These are phyloP conservation scores for Quercus parvula DNA, from an alignment of 306 rosid species.

Conservation along the genomic window DNA sequence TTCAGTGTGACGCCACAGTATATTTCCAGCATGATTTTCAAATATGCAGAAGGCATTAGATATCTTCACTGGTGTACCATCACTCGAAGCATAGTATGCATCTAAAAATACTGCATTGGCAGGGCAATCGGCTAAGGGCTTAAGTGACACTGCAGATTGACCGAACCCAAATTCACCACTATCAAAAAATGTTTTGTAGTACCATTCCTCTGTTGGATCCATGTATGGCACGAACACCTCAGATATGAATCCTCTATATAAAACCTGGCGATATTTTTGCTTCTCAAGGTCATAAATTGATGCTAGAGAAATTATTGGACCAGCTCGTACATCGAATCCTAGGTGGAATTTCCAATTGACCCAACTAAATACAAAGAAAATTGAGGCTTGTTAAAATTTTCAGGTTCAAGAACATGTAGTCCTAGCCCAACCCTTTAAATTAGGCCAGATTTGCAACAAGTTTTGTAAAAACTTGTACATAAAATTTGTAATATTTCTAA, in stretches of 20 bases:
- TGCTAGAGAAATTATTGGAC: constrained; percentile 51
- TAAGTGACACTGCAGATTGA: constrained; percentile 36
- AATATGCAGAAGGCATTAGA: constrained; percentile 55
- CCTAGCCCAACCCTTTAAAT: background rate
- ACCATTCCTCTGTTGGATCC: constrained; percentile 61
- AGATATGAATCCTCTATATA: constrained; percentile 55
- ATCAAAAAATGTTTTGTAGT: constrained; percentile 46
- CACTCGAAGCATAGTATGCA: constrained; percentile 30
- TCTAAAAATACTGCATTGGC: constrained; percentile 51
- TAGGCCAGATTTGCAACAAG: background rate
- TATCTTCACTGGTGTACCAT: constrained; percentile 44
- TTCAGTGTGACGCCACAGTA: constrained; percentile 80
- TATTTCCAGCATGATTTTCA: constrained; percentile 46
- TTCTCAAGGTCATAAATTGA: constrained; percentile 50
- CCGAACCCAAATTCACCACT: constrained; percentile 56
- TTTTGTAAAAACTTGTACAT: too few relatives aligned
- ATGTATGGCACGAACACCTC: constrained; percentile 60
- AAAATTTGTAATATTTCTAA: too few relatives aligned
- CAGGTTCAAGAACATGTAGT: background rate
- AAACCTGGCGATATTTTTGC: constrained; percentile 34
- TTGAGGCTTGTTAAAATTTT: too few relatives aligned
- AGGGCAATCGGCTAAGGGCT: constrained; percentile 49
- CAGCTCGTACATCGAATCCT: constrained; percentile 45
- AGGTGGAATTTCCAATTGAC: constrained; percentile 42
- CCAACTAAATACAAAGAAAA: constrained; percentile 34